Percentiles rank a stretch among this genome's conserved stretches.
phyloP scores from a whole-genome alignment of 768 basidiomycete genomes.

The Russula dissimulans region DNA sequence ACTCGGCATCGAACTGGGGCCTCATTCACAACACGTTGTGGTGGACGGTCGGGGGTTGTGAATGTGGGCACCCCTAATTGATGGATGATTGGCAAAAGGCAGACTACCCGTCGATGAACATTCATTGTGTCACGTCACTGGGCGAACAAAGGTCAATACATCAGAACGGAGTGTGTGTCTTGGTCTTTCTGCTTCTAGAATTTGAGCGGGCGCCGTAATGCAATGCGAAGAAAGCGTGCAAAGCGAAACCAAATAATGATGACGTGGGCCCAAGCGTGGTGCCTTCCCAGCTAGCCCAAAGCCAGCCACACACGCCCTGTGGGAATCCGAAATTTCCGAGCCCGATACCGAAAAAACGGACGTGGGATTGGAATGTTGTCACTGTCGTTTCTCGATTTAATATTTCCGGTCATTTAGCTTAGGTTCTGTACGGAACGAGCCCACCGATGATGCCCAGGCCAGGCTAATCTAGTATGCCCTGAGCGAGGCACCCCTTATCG shows the following conservation, averaged over 20 bases:
- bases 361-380: background rate
- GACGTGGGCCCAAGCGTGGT: conserved; percentile 2
- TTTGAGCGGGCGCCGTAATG: no score
- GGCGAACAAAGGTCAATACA: background rate
- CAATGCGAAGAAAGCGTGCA: conserved; percentile 2
- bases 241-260: conserved; percentile 1
- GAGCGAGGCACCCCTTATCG: background rate
- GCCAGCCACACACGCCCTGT: background rate
- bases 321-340: background rate
- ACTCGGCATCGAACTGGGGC: conserved; percentile 1
- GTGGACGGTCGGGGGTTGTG: background rate
- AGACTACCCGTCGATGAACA: background rate
- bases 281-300: background rate
- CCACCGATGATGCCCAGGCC: background rate
- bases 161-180: background rate
- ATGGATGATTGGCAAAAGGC: background rate
- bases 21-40: conserved; percentile 17
- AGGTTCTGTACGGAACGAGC: no score
- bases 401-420: background rate
- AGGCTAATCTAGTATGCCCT: conserved; percentile 1
- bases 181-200: background rate
- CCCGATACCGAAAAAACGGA: background rate
- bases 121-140: conserved; percentile 6
- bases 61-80: background rate
- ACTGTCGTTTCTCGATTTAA: background rate